phyloP scores from a whole-genome alignment of 192 early-diverging fungal genomes.

The Podila horticola region DNA sequence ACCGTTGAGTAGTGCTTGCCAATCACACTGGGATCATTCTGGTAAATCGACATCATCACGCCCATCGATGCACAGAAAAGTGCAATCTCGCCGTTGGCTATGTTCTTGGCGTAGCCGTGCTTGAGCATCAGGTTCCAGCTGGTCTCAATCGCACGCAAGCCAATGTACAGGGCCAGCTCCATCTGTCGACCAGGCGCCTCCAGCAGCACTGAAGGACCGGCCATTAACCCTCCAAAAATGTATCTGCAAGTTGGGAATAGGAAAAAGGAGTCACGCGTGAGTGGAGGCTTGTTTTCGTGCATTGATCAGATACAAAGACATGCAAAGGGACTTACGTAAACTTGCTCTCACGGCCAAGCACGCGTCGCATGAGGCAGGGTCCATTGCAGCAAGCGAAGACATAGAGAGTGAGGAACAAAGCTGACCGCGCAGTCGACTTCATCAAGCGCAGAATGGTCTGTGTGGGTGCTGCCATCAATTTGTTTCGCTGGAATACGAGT shows the following conservation, averaged over 20 bases:
- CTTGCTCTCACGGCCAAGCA: background rate
- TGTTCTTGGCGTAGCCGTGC: constrained; percentile 60
- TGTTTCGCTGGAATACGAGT: constrained; percentile 25
- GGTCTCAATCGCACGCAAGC: background rate
- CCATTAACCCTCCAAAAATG: background rate
- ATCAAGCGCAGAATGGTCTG: constrained; percentile 50
- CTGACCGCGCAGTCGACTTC: constrained; percentile 60
- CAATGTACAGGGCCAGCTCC: constrained; percentile 1
- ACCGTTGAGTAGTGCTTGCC: constrained; percentile 74
- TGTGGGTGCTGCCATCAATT: constrained; percentile 11
- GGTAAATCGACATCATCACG: constrained; percentile 81
- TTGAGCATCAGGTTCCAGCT: constrained; percentile 42
- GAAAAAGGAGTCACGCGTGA: too few relatives aligned
- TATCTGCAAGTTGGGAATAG: too few relatives aligned
- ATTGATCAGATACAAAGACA: too few relatives aligned
- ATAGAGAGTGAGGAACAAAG: constrained; percentile 63
- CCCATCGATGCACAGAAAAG: constrained; percentile 75
- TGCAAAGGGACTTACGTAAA: background rate
- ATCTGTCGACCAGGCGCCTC: background rate
- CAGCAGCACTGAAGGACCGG: background rate
- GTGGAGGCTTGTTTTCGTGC: too few relatives aligned
- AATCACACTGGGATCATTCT: constrained; percentile 74
- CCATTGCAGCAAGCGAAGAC: background rate
- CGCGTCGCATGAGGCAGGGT: background rate
- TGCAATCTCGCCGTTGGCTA: constrained; percentile 71